Base-by-base conservation (phyloP, 1,284 basidiomycete species). In the Leccinum ponderosum region DNA sequence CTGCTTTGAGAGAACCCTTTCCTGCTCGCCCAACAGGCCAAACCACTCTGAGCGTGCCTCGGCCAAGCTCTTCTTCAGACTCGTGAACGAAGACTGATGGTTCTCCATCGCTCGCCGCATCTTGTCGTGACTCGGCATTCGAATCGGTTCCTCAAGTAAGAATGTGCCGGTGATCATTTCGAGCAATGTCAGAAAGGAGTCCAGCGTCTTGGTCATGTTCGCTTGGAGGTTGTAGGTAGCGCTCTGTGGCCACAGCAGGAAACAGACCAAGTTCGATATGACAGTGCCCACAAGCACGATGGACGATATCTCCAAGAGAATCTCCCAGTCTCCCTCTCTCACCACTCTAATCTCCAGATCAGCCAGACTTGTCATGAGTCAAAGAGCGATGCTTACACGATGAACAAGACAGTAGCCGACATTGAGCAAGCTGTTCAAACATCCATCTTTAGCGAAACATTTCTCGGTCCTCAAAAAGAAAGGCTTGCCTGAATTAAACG, bases 41-140 rank as follows among this genome's bases (percentile, higher is more conserved):
- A 90, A 75, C 74, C 93, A 87, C 74, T 98, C 95, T 15, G 89
- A 90, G 65, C 88, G 88, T 4, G 95, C 94, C 75, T 97, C 95
- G 0, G 78, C 81, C 7, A 97, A 78, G 65, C 87, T 91, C 66
- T 89, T 89, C 76, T 95, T 93, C 61, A 97, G 83, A 35, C 86
- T 88, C 8, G 91, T 95, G 73, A 97, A 97, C 44, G 91, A 92
- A 22, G 86, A 85, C 66, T 95, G 92, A 66, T 97, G 95, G 39
- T 85, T 83, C 65, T 91, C 84, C 53, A 94, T 87, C 0, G 94
- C 92, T 47, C 83, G 80, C 64, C 90, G 84, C 55, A 94, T 82
- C 63, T 86, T 86, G 54, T 85, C 83, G 47, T 85, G 78, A 61
- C 80, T 85, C 22, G 80, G 79, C 56, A 79, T 77, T 54, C 79